A percentile compares a stretch with the other conserved stretches of the same genome.
phyloP scores from a whole-genome alignment of 306 rosid genomes.

The Quercus parvula region DNA sequence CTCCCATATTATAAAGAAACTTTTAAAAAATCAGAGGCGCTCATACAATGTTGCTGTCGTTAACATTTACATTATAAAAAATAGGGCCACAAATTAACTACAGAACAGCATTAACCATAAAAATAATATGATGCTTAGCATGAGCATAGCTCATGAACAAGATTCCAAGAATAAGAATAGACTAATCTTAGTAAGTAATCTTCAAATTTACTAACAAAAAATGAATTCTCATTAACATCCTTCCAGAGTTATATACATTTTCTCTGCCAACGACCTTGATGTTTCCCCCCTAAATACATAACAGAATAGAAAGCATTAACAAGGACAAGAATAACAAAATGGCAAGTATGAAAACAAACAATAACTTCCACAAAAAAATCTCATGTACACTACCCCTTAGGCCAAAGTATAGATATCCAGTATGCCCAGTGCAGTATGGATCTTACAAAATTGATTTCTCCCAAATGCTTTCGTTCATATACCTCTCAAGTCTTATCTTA shows the following conservation, averaged over 20 bases:
- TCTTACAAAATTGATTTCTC: neutral
- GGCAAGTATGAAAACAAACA: neutral
- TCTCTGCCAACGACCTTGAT: neutral
- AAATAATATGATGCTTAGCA: neutral
- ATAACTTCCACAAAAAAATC: neutral
- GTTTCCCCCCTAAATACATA: neutral
- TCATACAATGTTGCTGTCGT: neutral
- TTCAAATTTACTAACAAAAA: too few species aligned
- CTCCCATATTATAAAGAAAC: neutral
- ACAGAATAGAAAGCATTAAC: neutral
- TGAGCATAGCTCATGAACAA: neutral
- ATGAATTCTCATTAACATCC: conserved; percentile 1
- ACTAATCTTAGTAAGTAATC: too few species aligned
- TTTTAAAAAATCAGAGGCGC: neutral
- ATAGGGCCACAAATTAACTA: neutral
- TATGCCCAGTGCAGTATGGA: neutral
- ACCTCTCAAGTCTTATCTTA: neutral
- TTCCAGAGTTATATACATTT: neutral
- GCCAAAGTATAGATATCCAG: neutral
- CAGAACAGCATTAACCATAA: neutral
- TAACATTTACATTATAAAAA: neutral
- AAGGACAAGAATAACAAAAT: neutral
- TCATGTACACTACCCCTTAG: neutral
- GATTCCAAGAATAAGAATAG: neutral
- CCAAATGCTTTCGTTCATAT: neutral